Base-by-base conservation (phyloP, 176 grass and related monocot species). In the Chrysopogon serrulatus region DNA sequence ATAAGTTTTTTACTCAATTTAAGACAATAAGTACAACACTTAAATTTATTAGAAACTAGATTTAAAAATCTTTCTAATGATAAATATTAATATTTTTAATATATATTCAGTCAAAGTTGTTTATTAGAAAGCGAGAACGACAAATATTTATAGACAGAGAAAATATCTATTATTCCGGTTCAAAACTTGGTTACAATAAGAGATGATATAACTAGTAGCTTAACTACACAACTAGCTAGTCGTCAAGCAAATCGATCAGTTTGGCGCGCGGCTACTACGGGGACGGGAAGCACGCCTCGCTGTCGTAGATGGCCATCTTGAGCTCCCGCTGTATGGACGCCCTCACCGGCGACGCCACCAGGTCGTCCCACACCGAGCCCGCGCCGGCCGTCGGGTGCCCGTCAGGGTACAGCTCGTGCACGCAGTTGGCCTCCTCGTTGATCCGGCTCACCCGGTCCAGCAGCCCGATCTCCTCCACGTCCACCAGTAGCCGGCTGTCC, bases 341-440 rank as follows among this genome's bases (percentile, higher is more conserved):
- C 77, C 95, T 56, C 34, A 63, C 69, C 61, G 90, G 88, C 69
- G 88, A 87, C 77, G 84, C 53, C 73, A 93, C 86, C 81, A 92
- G 74, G 17, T 94, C 86, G 13, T 91, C 74, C 92, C 92, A 97
- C 7, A 97, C 81, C 12, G 90, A 91, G 11, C 59, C 74, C 0
- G 71, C 87, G 44, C 88, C 90, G 28, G 61, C 89, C 1, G 82
- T 85, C 8, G 92, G 89, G 56, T 82, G 87, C 0, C 84, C 73
- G 31, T 89, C 83, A 34, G 88, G 90, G 85, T 97, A 97, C 23
- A 97, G 90, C 71, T 97, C 92, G 65, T 91, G 82, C 69, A 97
- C 76, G 53, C 92, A 94, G 74, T 86, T 57, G 44, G 95, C 92
- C 0, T 94, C 78, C 30, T 94, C 92, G 45, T 97, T 94, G 45